phyloP scores from a whole-genome alignment of 1,284 basidiomycete species.

The Pholiota adiposa region DNA sequence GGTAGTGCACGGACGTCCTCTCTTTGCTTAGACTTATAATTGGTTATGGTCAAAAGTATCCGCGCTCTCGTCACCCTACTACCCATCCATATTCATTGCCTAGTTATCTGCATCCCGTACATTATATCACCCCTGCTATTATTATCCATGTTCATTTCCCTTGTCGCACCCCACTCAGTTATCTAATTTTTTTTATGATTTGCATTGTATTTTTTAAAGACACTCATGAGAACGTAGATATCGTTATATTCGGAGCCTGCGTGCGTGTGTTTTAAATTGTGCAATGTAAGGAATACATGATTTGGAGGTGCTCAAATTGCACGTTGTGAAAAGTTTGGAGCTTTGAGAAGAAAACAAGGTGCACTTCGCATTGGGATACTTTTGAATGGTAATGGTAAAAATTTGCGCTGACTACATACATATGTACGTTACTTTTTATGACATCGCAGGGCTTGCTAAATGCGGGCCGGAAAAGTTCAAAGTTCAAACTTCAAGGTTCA shows the following conservation, averaged over 20 bases:
- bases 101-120: constrained; percentile 8
- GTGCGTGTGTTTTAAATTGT: constrained; percentile 1
- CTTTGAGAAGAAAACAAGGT: too few species aligned
- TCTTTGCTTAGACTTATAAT: constrained; percentile 26
- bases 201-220: constrained; percentile 21
- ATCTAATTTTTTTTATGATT: constrained; percentile 13
- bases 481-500: too few species aligned
- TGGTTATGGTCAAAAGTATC: constrained; percentile 28
- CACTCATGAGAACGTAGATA: constrained; percentile 10
- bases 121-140: constrained; percentile 15
- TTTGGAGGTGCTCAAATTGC: not conserved
- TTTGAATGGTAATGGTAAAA: too few species aligned
- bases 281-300: constrained; percentile 3
- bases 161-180: constrained; percentile 12
- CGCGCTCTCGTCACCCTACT: constrained; percentile 15
- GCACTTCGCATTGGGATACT: too few species aligned
- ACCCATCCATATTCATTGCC: not conserved
- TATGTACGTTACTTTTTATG: too few species aligned
- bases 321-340: too few species aligned
- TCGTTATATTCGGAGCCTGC: constrained; percentile 1
- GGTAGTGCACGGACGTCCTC: constrained; percentile 22
- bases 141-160: constrained; percentile 3
- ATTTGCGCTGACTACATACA: too few species aligned
- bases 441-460: not conserved
- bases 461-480: not conserved